A percentile compares a stretch with the other conserved stretches of the same genome.
Conservation (phyloP, 257 asterid genomes). For the Marsdenia floribunda region DNA sequence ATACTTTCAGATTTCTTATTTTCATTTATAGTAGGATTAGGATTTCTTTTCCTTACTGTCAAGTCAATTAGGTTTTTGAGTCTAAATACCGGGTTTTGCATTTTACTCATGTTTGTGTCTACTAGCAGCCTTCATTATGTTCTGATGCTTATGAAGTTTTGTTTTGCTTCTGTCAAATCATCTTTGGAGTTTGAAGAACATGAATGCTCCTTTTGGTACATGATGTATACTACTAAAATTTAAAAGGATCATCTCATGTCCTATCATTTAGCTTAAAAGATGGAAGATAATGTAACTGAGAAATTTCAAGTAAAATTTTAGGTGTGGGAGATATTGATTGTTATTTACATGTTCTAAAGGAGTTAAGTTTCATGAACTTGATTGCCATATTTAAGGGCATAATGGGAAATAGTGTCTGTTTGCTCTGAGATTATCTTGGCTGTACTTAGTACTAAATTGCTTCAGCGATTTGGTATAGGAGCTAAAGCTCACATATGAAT, state of each 20-base stretch:
- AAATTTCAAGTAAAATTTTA: not conserved
- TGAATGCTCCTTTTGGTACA: not conserved
- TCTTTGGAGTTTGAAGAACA: not conserved
- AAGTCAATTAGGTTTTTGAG: no score
- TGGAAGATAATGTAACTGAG: not conserved
- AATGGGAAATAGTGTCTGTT: not conserved
- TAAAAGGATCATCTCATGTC: not conserved
- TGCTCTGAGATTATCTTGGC: not conserved
- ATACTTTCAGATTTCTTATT: not conserved
- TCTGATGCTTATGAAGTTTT: not conserved
- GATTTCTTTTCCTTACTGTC: no score
- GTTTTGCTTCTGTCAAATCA: not conserved
- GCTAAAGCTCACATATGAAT: not conserved
- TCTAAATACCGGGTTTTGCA: no score
- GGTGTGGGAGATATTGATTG: not conserved
- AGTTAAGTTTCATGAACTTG: not conserved
- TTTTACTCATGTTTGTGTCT: no score
- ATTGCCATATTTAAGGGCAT: not conserved
- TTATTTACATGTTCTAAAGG: not conserved
- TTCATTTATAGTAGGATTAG: no score
- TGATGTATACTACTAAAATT: not conserved
- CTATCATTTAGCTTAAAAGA: not conserved
- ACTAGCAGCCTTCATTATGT: not conserved
- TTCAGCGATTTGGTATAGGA: not conserved
- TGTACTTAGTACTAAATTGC: not conserved